Base-by-base conservation (phyloP, 768 basidiomycete genomes). In the Tylopilus rubrobrunneus region DNA sequence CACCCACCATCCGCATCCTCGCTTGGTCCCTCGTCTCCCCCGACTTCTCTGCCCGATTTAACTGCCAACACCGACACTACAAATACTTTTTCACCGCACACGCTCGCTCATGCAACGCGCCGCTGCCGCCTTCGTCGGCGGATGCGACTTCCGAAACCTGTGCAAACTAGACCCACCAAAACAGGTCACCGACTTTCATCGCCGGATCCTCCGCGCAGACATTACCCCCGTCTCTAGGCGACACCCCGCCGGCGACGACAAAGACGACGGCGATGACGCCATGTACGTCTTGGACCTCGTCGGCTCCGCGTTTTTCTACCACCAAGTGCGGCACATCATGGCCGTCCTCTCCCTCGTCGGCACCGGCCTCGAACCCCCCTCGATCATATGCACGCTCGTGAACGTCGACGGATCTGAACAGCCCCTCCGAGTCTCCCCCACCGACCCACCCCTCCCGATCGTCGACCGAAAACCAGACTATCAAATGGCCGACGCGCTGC, bases 251-350 rank as follows among this genome's bases (percentile, higher is more conserved):
- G 14, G 12, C 14, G 3, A 6, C 2, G 19, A 15, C 39, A 11
- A 31, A 19, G 17, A 4, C 40, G 19, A 41, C 5, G 39, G 72
- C 63, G 31, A 74, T 81, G 65, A 61, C n/a, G 51, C 54, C 2
- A 6, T 70, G 29, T 83, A 84, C 59, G 89, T 93, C 33, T 77
- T 97, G 52, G 88, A 98, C 69, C 83, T 98, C 37, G 73, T 87
- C 23, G 95, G 95, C 0, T 85, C 78, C 1, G 95, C 93, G 1
- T 97, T 96, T 67, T 76, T 98, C 40, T 98, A 94, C 71, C 92
- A 98, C 71, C 95, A 97, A 75, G 95, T 97, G 14, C 82, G 95
- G 36, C 92, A 95, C 62, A 95, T 97, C 72, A 88, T 97, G 81
- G 90, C 89, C 2, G 68, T 96, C 47, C 78, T 98, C 19, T 92